Evolutionary conservation across 768 basidiomycete genomes (phyloP), one percentile per base, ranked within the genome.

Genomic region (Podaxis rugospora): DNA sequence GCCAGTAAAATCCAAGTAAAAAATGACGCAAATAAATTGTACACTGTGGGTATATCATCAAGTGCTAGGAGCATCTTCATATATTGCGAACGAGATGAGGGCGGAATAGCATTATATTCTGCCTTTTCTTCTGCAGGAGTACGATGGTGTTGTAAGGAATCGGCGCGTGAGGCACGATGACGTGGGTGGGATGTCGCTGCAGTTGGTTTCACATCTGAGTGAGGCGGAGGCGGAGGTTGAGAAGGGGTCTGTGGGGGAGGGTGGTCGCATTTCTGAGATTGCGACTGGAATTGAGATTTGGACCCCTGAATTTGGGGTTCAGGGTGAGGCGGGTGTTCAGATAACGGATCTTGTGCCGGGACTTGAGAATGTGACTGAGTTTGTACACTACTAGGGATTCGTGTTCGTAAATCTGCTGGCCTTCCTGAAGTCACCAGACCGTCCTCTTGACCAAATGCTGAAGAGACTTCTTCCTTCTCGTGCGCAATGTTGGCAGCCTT

Each of bases 1-100:
- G 84, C 85, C 23, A 87, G 72, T 55, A 86, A 66, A 57, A 87
- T 78, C 85, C 85, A 87, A 7, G 82, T 85, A 64, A 83, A 86
- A 71, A 87, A 85, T 6, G 75, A 76, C 2, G 82, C 78, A n/a
- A 80, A 67, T 13, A 83, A 57, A 58, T 85, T 83, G 67, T 80
- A 75, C 44, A 80, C 21, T 3, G 69, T 64, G 16, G 84, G 82
- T 47, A 87, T 86, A 39, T 72, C 75, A 64, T 86, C 85, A 21
- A 86, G 70, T 4, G 83, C 85, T 36, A 87, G 78, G 25, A 87
- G 75, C 85, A 87, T 87, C 55, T 79, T 80, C 64, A 85, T 76
- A 64, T 87, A 87, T 35, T 77, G 78, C 2, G 85, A 53, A 14
- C 59, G 59, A 5, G 59, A 60, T 14, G 59, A 52, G 1, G 59